These are phyloP conservation scores for Botrytis aclada DNA, from an alignment of 2,329 filamentous ascomycete species.

Conservation along the genomic window DNA sequence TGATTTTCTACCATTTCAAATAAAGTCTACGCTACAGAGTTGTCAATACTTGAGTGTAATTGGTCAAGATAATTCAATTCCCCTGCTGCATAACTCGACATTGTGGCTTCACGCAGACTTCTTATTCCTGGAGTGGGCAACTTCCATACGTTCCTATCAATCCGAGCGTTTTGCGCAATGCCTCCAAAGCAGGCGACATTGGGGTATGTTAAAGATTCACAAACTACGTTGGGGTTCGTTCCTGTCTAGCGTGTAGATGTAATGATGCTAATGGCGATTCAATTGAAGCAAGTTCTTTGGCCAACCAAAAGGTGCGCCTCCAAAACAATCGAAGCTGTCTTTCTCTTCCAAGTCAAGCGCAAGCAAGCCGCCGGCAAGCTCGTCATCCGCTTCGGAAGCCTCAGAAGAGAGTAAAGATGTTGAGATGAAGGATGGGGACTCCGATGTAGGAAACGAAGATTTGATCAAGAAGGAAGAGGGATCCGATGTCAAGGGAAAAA, in stretches of 20 bases:
- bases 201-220: constrained; percentile 77
- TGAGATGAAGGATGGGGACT: constrained; percentile 33
- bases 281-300: constrained; percentile 78
- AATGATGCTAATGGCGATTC: constrained; percentile 23
- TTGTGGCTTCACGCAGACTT: constrained; percentile 36
- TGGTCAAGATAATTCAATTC: background rate
- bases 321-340: constrained; percentile 74
- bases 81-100: constrained; percentile 2
- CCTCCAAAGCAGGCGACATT: constrained; percentile 66
- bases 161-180: constrained; percentile 32
- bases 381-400: constrained; percentile 22
- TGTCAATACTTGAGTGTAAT: background rate
- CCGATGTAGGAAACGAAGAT: constrained; percentile 21
- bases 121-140: constrained; percentile 20
- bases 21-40: background rate
- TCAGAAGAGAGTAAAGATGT: constrained; percentile 31
- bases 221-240: constrained; percentile 71
- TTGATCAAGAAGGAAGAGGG: constrained; percentile 25
- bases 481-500: background rate
- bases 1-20: background rate
- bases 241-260: background rate
- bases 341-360: constrained; percentile 61
- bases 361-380: constrained; percentile 32
- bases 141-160: constrained; percentile 25
- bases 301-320: constrained; percentile 58